Conservation (phyloP, 768 basidiomycete species). For the Exidia glandulosa region DNA sequence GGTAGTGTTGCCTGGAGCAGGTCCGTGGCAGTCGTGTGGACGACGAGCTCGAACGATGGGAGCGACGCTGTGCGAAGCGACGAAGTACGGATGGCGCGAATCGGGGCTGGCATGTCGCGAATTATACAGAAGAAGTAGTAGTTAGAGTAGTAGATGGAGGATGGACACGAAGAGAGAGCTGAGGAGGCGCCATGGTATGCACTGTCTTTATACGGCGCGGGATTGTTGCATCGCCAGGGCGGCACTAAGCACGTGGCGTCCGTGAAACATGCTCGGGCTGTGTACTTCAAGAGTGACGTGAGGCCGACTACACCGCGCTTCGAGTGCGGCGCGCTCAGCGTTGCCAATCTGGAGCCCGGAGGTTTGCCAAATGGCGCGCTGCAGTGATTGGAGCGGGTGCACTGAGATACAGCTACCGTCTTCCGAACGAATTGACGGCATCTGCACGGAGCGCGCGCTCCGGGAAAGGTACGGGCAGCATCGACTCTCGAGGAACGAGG, state of each 20-base stretch:
- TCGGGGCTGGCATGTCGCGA: neutral
- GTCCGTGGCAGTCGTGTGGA: slow-evolving; percentile 28
- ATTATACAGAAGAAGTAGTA: slow-evolving; percentile 2
- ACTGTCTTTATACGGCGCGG: neutral
- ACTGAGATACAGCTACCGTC: too few species aligned
- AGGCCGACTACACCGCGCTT: neutral
- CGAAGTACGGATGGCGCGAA: too few species aligned
- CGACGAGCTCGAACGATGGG: slow-evolving; percentile 11
- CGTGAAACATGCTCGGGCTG: neutral
- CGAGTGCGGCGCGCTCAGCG: neutral
- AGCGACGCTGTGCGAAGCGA: too few species aligned
- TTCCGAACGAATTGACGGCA: too few species aligned
- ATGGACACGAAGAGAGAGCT: too few species aligned
- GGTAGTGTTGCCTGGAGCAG: slow-evolving; percentile 30
- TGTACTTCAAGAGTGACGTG: neutral
- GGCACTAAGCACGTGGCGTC: neutral
- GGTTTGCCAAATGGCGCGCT: neutral
- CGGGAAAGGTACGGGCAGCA: too few species aligned
- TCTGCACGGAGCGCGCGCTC: too few species aligned
- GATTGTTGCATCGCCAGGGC: neutral
- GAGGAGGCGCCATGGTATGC: neutral
- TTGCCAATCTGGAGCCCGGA: neutral
- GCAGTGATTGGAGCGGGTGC: neutral
- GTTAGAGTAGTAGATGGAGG: neutral
- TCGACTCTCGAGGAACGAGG: too few species aligned